Evolutionary conservation across 2,329 filamentous ascomycete genomes (phyloP), one percentile per base, ranked within the genome.

Genomic region (Sarocladiaceae sp.): DNA sequence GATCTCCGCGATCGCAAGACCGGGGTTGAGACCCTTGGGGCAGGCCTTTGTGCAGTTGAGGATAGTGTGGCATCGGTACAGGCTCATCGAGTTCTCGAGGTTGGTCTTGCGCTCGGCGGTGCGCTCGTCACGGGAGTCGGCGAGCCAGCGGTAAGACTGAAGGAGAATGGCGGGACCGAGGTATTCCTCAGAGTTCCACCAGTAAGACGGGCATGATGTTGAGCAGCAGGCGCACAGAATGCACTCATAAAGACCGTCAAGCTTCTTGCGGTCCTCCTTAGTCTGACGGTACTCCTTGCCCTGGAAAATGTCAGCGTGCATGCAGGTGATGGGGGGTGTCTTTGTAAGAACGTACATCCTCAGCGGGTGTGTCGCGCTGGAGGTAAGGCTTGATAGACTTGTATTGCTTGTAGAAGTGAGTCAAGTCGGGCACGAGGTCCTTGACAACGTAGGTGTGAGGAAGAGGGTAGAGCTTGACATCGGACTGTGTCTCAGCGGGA

Each of bases 351-450:
- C 85, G 65, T 78, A 94, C 88, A 63, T 96, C 87, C 55, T 82
- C 80, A 33, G 88, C 73, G 45, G 87, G 84, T 21, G 88, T 93
- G 52, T 90, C 84, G 61, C 89, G 82, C 74, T 97, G 93, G 44
- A 98, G 82, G 67, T 95, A 98, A 33, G 93, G 93, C 82, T 97
- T 95, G 72, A 98, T 96, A 13, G 90, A 96, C 73, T 96, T 95
- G 81, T 98, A 98, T 77, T 98, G 93, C 80, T 97, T 97, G 82
- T 98, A 98, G 74, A 98, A 97, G 62, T 93, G 86, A 51, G 93
- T 98, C 73, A 98, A 74, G 65, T 98, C 93, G 48, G 93, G 91
- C 26, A 98, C 93, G 51, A 98, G 82, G 66, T 98, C 93, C 81
- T 97, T 98, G 72, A 98, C 90, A 56, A 98, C 88, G 70, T 96